phyloP scores from a whole-genome alignment of 2,329 filamentous ascomycete species.

The Colletotrichum destructivum region DNA sequence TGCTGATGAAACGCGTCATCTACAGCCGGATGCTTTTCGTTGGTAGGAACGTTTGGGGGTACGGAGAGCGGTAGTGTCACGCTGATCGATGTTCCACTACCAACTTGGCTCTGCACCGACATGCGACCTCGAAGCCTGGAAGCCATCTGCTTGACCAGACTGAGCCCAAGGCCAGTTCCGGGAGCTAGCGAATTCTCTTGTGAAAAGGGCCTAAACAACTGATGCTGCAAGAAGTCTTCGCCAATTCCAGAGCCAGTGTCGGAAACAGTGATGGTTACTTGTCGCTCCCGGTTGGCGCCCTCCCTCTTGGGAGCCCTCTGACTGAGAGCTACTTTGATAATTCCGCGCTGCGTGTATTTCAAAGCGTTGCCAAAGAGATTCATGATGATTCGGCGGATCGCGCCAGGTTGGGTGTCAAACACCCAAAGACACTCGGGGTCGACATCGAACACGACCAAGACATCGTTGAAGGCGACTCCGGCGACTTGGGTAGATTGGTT shows the following conservation, averaged over 20 bases:
- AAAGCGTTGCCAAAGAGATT: conserved; percentile 57
- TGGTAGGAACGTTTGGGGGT: not conserved
- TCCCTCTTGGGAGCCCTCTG: not conserved
- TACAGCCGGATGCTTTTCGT: not conserved
- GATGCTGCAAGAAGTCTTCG: conserved; percentile 72
- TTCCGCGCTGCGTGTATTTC: conserved; percentile 61
- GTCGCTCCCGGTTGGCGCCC: not conserved
- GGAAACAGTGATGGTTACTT: conserved; percentile 63
- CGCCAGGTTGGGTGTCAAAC: conserved; percentile 65
- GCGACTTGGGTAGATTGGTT: too few species aligned
- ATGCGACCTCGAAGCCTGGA: conserved; percentile 72
- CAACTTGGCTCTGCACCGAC: conserved; percentile 63
- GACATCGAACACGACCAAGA: conserved; percentile 64
- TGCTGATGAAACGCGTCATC: conserved; percentile 42
- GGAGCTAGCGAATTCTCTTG: conserved; percentile 74
- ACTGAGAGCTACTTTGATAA: not conserved
- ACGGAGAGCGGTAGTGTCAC: conserved; percentile 50
- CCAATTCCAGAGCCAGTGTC: conserved; percentile 79
- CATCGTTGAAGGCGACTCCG: not conserved
- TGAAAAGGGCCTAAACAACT: conserved; percentile 74
- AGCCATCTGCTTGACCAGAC: conserved; percentile 74
- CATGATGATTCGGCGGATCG: conserved; percentile 54
- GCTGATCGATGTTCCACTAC: conserved; percentile 53
- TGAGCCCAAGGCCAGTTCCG: conserved; percentile 76
- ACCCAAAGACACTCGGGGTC: conserved; percentile 60